A percentile compares a stretch with the other conserved stretches of the same genome.
These are phyloP conservation scores for Russula abietina DNA, from an alignment of 768 basidiomycete species.

Conservation along the genomic window DNA sequence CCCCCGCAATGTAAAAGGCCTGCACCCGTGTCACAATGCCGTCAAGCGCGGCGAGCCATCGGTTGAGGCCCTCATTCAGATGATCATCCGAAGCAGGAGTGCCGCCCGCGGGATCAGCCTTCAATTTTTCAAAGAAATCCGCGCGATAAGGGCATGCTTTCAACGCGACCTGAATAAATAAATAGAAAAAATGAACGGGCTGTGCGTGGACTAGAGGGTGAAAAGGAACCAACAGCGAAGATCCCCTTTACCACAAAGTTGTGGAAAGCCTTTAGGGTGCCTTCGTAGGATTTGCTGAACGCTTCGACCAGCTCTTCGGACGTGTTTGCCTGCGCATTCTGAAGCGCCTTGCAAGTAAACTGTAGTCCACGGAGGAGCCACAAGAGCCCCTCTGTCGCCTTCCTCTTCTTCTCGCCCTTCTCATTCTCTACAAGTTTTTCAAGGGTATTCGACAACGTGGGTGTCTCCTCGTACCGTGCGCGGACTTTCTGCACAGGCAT, in stretches of 20 bases:
- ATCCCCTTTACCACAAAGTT: constrained; percentile 59
- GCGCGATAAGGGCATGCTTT: constrained; percentile 59
- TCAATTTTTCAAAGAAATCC: constrained; percentile 53
- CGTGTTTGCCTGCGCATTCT: constrained; percentile 61
- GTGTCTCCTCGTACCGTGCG: constrained; percentile 63
- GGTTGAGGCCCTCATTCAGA: constrained; percentile 42
- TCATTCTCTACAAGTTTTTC: constrained; percentile 82
- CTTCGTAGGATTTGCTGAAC: constrained; percentile 78
- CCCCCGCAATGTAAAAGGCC: constrained; percentile 39
- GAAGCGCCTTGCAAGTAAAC: constrained; percentile 82
- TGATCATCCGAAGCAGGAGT: constrained; percentile 37
- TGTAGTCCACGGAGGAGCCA: constrained; percentile 90
- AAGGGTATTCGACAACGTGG: constrained; percentile 64
- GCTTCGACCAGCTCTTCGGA: constrained; percentile 57
- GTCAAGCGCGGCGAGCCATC: constrained; percentile 50
- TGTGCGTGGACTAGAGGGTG: neutral
- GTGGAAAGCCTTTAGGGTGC: constrained; percentile 79
- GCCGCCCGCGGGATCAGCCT: constrained; percentile 34
- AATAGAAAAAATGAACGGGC: neutral
- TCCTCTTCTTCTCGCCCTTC: constrained; percentile 77
- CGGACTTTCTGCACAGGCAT: constrained; percentile 73
- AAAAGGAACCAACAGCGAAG: constrained; percentile 45
- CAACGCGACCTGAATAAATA: constrained; percentile 49
- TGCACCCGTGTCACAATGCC: constrained; percentile 44
- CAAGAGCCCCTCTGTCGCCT: constrained; percentile 85